phyloP scores from a whole-genome alignment of 2,329 filamentous ascomycete species.

The Byssochlamys sp. region DNA sequence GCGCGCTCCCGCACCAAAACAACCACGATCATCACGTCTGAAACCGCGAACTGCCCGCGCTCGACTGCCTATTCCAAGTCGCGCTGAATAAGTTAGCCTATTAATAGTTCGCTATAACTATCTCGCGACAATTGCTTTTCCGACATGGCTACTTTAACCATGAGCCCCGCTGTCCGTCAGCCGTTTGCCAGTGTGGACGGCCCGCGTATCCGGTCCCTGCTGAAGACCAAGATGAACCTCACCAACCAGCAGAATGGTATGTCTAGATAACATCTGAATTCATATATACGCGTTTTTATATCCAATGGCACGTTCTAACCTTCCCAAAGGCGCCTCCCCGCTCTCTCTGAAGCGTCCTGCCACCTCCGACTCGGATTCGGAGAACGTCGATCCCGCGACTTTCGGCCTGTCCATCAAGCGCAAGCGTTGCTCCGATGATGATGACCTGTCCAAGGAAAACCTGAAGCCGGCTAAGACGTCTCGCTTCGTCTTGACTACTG shows the following conservation, averaged over 20 bases:
- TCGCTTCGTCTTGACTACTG: conserved; percentile 24
- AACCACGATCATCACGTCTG: neutral
- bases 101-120: neutral
- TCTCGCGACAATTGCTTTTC: neutral
- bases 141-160: conserved; percentile 25
- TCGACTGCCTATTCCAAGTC: neutral
- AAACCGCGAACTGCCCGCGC: neutral
- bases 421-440: conserved; percentile 25
- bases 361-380: conserved; percentile 34
- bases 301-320: conserved; percentile 1
- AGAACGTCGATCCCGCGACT: conserved; percentile 50
- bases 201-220: conserved; percentile 21
- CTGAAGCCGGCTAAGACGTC: conserved; percentile 45
- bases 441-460: conserved; percentile 21
- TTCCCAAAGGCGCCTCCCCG: neutral
- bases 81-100: neutral
- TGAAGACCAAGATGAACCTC: conserved; percentile 23
- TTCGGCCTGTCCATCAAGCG: conserved; percentile 42
- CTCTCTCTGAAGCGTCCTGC: conserved; percentile 21
- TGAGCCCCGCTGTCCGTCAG: conserved; percentile 24
- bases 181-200: conserved; percentile 27
- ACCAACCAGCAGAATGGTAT: conserved; percentile 26
- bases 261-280: neutral
- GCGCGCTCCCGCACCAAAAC: neutral
- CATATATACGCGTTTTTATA: neutral